phyloP scores from a whole-genome alignment of 2,329 filamentous ascomycete species.

The Lachnellula cervina region DNA sequence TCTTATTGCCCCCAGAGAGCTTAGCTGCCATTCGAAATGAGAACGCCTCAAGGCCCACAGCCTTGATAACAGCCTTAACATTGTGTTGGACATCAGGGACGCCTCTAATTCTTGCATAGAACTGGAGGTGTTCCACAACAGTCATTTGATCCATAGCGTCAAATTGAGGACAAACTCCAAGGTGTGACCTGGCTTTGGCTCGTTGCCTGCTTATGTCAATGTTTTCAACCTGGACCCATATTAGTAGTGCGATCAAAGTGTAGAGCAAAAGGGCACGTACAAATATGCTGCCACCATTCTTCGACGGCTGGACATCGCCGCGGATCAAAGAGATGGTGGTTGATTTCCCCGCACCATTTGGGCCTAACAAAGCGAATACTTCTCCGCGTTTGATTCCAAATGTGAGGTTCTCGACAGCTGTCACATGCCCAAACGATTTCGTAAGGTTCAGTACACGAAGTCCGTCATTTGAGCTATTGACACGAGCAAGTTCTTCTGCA shows the following conservation, averaged over 20 bases:
- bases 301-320: constrained; percentile 72
- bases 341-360: constrained; percentile 87
- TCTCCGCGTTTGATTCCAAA: constrained; percentile 77
- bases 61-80: constrained; percentile 70
- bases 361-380: constrained; percentile 83
- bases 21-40: constrained; percentile 69
- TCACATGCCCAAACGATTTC: constrained; percentile 71
- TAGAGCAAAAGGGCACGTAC: constrained; percentile 27
- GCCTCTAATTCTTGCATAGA: constrained; percentile 82
- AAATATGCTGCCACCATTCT: constrained; percentile 69
- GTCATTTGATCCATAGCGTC: constrained; percentile 91
- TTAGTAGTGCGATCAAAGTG: background rate
- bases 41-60: constrained; percentile 72
- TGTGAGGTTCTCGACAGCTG: constrained; percentile 82
- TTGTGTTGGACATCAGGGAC: constrained; percentile 72
- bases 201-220: constrained; percentile 69
- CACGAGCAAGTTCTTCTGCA: constrained; percentile 57
- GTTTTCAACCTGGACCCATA: constrained; percentile 50
- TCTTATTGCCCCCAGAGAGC: constrained; percentile 85
- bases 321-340: constrained; percentile 86
- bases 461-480: constrained; percentile 46
- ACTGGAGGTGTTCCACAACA: constrained; percentile 76
- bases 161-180: constrained; percentile 89
- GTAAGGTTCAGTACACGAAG: constrained; percentile 75
- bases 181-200: constrained; percentile 65